A percentile compares a stretch with the other conserved stretches of the same genome.
Evolutionary conservation across 352 stramenopile genomes (phyloP).

Genomic region (Globisporangium alternatum): DNA sequence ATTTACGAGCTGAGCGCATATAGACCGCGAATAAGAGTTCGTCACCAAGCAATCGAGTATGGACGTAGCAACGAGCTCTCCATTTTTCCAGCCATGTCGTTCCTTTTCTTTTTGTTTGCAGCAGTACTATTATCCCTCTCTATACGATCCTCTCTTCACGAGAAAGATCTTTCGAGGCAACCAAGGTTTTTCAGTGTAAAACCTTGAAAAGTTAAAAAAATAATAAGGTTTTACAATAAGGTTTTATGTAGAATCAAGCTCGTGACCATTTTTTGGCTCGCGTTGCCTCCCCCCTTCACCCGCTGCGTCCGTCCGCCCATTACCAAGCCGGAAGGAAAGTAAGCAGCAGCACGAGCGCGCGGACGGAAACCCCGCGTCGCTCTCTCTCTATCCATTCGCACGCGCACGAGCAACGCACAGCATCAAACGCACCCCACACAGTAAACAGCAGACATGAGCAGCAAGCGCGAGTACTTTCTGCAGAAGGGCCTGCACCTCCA

Average conservation of each 20-base stretch:
- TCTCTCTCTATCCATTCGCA: constrained; percentile 4
- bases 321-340: constrained; percentile 14
- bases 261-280: constrained; percentile 14
- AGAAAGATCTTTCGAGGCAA: constrained; percentile 13
- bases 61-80: too few species aligned
- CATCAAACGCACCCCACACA: constrained; percentile 26
- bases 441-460: constrained; percentile 62
- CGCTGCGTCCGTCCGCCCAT: constrained; percentile 14
- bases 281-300: constrained; percentile 11
- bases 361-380: constrained; percentile 6
- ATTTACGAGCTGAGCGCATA: not conserved
- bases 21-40: not conserved
- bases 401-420: constrained; percentile 9
- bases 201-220: not conserved
- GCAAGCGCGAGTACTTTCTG: constrained; percentile 81
- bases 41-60: not conserved
- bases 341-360: constrained; percentile 5
- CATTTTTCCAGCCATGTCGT: not conserved
- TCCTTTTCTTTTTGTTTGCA: not conserved
- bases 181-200: constrained; percentile 3
- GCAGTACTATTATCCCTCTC: not conserved
- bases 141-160: constrained; percentile 10
- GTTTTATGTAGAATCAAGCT: constrained; percentile 2
- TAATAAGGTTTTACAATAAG: not conserved
- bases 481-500: constrained; percentile 82